These are phyloP conservation scores for Diplocarpon mali DNA, from an alignment of 2,329 filamentous ascomycete genomes.

Conservation along the genomic window DNA sequence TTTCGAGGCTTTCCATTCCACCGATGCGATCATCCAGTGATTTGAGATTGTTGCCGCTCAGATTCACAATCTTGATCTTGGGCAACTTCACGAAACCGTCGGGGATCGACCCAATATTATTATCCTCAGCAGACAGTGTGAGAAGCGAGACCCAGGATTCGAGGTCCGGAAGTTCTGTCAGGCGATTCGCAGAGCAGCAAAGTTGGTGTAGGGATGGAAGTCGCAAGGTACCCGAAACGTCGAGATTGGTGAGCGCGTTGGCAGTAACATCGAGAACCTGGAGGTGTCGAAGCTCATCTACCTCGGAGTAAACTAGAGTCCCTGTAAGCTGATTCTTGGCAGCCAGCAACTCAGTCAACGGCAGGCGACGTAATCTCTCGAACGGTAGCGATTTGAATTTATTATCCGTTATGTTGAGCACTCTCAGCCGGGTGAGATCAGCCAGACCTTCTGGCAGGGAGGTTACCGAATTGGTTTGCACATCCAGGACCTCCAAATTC, in stretches of 20 bases:
- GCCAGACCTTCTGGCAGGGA: slow-evolving; percentile 56
- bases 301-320: slow-evolving; percentile 53
- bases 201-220: slow-evolving; percentile 62
- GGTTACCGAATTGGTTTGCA: slow-evolving; percentile 71
- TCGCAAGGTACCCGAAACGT: slow-evolving; percentile 26
- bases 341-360: slow-evolving; percentile 61
- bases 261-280: slow-evolving; percentile 68
- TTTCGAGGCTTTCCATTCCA: slow-evolving; percentile 65
- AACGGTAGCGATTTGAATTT: slow-evolving; percentile 61
- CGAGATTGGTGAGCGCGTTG: slow-evolving; percentile 50
- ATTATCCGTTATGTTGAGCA: slow-evolving; percentile 74
- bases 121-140: slow-evolving; percentile 70
- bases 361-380: slow-evolving; percentile 52
- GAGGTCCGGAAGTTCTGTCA: slow-evolving; percentile 63
- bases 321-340: slow-evolving; percentile 71
- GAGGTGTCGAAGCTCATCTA: slow-evolving; percentile 49
- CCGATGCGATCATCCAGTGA: slow-evolving; percentile 66
- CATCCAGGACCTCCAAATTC: slow-evolving; percentile 68
- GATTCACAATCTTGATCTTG: slow-evolving; percentile 65
- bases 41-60: slow-evolving; percentile 75
- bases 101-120: slow-evolving; percentile 66
- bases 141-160: slow-evolving; percentile 62
- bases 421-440: slow-evolving; percentile 57
- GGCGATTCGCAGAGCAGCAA: slow-evolving; percentile 68
- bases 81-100: slow-evolving; percentile 58